phyloP scores from a whole-genome alignment of 495 filamentous ascomycete species.

The Penicillium verhagenii region DNA sequence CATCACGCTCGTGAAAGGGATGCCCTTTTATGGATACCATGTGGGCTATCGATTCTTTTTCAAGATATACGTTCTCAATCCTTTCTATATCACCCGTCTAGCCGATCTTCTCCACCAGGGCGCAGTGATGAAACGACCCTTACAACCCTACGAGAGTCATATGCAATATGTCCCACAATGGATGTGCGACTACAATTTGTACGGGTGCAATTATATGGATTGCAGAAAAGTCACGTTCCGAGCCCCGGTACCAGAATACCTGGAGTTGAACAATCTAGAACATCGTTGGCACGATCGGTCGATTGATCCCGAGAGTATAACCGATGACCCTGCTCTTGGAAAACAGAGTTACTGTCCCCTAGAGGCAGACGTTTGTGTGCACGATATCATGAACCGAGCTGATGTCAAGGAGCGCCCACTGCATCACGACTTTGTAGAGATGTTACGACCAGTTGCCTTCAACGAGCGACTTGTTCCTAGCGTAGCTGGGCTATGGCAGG shows the following conservation, averaged over 20 bases:
- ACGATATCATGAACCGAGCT: constrained; percentile 82
- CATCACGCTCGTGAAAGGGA: constrained; percentile 86
- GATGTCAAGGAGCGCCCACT: constrained; percentile 69
- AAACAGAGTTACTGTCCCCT: constrained; percentile 84
- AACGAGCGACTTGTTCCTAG: constrained; percentile 86
- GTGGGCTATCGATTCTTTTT: constrained; percentile 89
- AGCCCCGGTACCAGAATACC: constrained; percentile 67
- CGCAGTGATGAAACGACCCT: constrained; percentile 71
- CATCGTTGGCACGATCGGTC: constrained; percentile 82
- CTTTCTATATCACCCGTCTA: constrained; percentile 74
- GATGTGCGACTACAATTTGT: constrained; percentile 97
- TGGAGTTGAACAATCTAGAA: constrained; percentile 51
- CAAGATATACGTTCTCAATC: constrained; percentile 92
- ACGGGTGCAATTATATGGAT: constrained; percentile 85
- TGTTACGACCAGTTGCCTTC: constrained; percentile 56
- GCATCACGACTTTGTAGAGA: constrained; percentile 87
- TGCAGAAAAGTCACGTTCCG: constrained; percentile 69
- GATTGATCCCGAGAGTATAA: constrained; percentile 52
- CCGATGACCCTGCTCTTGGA: constrained; percentile 60
- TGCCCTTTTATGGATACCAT: constrained; percentile 93
- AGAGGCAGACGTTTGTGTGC: constrained; percentile 83
- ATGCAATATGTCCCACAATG: constrained; percentile 89
- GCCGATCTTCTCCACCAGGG: constrained; percentile 85
- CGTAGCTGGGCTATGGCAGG: constrained; percentile 90
- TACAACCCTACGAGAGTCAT: constrained; percentile 94